Evolutionary conservation across 2,329 filamentous ascomycete species (phyloP).

Genomic region (Xylariaceae sp.): DNA sequence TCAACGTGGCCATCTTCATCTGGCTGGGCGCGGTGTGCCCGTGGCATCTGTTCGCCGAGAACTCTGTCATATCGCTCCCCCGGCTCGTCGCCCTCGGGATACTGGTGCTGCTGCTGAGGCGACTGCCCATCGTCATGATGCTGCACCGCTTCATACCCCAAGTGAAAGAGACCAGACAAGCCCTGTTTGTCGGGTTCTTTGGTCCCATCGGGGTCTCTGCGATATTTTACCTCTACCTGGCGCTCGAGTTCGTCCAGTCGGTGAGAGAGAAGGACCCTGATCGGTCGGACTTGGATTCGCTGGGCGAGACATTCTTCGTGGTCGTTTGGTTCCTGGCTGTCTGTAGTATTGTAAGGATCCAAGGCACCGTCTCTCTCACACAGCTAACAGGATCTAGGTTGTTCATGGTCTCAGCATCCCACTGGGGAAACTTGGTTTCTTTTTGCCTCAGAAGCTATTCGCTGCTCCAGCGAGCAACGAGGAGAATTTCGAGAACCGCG

Average conservation of each 20-base stretch:
- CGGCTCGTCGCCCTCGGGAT: constrained; percentile 14
- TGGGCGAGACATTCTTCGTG: background rate
- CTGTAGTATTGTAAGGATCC: constrained; percentile 1
- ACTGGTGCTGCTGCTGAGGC: constrained; percentile 15
- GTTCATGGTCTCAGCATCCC: constrained; percentile 1
- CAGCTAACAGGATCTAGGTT: background rate
- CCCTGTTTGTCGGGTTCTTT: constrained; percentile 25
- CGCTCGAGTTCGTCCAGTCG: background rate
- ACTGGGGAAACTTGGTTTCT: constrained; percentile 1
- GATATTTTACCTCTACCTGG: constrained; percentile 15
- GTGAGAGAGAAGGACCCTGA: background rate
- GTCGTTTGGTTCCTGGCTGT: constrained; percentile 1
- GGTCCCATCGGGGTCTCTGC: constrained; percentile 26
- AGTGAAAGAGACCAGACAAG: constrained; percentile 12
- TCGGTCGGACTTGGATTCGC: background rate
- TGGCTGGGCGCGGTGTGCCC: constrained; percentile 22
- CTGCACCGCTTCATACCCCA: constrained; percentile 12
- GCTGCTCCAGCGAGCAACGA: background rate
- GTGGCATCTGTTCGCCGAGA: constrained; percentile 14
- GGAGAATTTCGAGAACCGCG: background rate
- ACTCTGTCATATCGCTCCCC: constrained; percentile 2
- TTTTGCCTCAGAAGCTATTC: background rate
- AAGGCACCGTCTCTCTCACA: background rate
- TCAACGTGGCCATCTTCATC: constrained; percentile 22
- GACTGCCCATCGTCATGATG: constrained; percentile 16